Base-by-base conservation (phyloP, 176 grass and related monocot species). In the Areca catechu region DNA sequence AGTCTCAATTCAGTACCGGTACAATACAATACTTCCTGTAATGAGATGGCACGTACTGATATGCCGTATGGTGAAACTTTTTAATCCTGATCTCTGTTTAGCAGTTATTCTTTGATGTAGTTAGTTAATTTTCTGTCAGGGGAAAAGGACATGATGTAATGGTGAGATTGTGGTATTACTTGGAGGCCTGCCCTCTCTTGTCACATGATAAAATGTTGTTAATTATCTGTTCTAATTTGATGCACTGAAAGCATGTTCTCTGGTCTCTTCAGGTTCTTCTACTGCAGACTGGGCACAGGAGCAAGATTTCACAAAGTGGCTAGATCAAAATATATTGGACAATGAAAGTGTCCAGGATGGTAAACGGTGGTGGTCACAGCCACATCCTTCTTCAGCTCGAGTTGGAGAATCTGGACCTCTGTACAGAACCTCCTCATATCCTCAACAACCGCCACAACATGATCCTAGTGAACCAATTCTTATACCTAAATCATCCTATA, bases 381-480 rank as follows among this genome's bases (percentile, higher is more conserved):
- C 68, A 20, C 9, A 50, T 59, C 21, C 7, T 23, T 21, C 65
- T 25, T 29, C 23, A 19, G 51, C 47, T 50, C 48, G 25, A 17
- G 47, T 51, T 50, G 0, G 19, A 28, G 68, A 71, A 59, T 56
- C 51, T 22, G 61, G 57, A 16, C 64, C 64, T 48, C 51, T 78
- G 22, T 58, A 70, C 22, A 60, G 75, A 60, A 65, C 59, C 49
- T 70, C 75, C 50, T 84, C 85, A 16, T 84, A 83, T 71, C 85
- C 85, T 29, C 77, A 89, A 67, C 70, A 89, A 29, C 74, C 72
- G 5, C 73, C 73, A 49, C 85, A 89, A 55, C 63, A 72, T 58
- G 74, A 66, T 69, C 64, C 71, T 49, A 79, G 79, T 37, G 77
- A 88, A 53, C 80, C 89, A 12, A 89, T 89, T 78, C 73, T 58